Evolutionary conservation across 1,284 basidiomycete species (phyloP).

Genomic region (Marasmius sp.): DNA sequence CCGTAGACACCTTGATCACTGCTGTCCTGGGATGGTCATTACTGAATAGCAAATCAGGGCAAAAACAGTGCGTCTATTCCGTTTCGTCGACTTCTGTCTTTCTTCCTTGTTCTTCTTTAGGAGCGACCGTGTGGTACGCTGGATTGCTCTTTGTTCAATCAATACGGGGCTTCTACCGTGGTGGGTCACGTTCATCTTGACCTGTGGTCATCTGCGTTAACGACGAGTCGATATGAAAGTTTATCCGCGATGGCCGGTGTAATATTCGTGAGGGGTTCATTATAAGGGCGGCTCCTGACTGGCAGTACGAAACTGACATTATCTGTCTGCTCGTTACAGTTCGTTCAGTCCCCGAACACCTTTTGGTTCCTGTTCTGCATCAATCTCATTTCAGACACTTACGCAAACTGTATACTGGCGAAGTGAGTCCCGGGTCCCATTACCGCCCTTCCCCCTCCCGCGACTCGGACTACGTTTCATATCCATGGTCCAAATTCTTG

Average conservation of each 20-base stretch:
- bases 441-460: too few species aligned
- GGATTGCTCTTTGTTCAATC: not conserved
- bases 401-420: not conserved
- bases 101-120: not conserved
- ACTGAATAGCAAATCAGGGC: not conserved
- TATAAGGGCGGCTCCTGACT: not conserved
- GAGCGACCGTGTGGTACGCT: not conserved
- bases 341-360: not conserved
- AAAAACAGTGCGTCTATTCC: not conserved
- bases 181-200: not conserved
- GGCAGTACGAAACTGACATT: not conserved
- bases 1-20: not conserved
- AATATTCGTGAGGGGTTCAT: not conserved
- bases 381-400: not conserved
- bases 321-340: not conserved
- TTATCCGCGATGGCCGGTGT: not conserved
- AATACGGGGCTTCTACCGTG: not conserved
- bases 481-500: too few species aligned
- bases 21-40: not conserved
- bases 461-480: too few species aligned
- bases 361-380: not conserved
- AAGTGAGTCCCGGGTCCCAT: not conserved
- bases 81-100: not conserved
- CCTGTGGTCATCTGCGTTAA: not conserved
- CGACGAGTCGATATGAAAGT: not conserved